phyloP scores from a whole-genome alignment of 2,329 filamentous ascomycete species.

The Dactylellina sp. region DNA sequence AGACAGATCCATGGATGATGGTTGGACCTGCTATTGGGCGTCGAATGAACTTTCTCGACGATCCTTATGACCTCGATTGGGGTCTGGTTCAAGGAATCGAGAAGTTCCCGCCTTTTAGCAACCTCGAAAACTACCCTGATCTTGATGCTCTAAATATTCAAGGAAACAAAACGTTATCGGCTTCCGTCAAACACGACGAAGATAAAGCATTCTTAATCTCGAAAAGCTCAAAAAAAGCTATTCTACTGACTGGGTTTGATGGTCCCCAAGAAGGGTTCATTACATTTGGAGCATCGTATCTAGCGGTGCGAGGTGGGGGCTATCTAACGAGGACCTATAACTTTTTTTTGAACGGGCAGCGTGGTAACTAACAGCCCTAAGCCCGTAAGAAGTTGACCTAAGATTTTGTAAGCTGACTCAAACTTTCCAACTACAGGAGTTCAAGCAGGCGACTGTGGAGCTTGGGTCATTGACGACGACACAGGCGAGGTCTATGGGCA shows the following conservation, averaged over 20 bases:
- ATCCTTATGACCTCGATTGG: slow-evolving; percentile 5
- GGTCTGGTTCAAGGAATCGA: not conserved
- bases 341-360: not conserved
- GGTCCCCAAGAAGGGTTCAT: slow-evolving; percentile 23
- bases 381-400: no score
- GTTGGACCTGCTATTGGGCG: slow-evolving; percentile 9
- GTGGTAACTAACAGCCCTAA: not conserved
- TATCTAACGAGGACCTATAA: slow-evolving; percentile 24
- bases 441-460: slow-evolving; percentile 56
- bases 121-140: not conserved
- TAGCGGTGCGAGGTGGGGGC: slow-evolving; percentile 31
- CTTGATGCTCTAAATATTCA: not conserved
- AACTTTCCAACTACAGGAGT: slow-evolving; percentile 39
- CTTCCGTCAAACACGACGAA: no score
- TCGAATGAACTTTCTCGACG: not conserved
- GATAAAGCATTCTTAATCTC: no score
- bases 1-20: not conserved
- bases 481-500: slow-evolving; percentile 57
- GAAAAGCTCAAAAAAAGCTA: not conserved
- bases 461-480: slow-evolving; percentile 57
- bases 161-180: no score
- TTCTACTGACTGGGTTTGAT: slow-evolving; percentile 10
- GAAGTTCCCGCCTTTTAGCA: not conserved
- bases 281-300: slow-evolving; percentile 23
- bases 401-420: no score